Evolutionary conservation across 2,329 filamentous ascomycete species (phyloP).

Genomic region (Piedraia hortae): DNA sequence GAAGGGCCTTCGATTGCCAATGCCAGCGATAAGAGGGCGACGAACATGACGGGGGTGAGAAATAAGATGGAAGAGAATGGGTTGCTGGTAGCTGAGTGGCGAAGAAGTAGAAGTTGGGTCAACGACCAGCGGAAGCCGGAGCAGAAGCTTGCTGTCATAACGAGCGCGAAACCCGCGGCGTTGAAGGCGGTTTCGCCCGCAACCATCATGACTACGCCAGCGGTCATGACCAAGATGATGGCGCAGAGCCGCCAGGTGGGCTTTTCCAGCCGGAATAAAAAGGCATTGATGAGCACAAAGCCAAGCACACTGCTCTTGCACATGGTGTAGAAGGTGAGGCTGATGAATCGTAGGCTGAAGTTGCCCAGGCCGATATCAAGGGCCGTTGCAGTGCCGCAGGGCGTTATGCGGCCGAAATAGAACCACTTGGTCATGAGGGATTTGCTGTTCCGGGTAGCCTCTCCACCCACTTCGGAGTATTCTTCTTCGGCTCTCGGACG

Average conservation of each 20-base stretch:
- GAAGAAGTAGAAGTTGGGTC: constrained; percentile 84
- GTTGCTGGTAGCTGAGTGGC: constrained; percentile 84
- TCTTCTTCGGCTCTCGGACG: constrained; percentile 29
- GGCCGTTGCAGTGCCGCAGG: constrained; percentile 76
- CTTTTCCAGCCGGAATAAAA: constrained; percentile 70
- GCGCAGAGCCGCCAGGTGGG: constrained; percentile 62
- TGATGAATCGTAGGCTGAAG: constrained; percentile 85
- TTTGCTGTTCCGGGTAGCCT: constrained; percentile 1
- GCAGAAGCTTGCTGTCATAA: constrained; percentile 83
- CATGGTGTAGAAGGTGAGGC: constrained; percentile 96
- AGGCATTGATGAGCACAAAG: constrained; percentile 86
- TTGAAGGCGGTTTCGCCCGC: constrained; percentile 82
- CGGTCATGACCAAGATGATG: constrained; percentile 78
- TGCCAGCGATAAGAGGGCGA: constrained; percentile 52
- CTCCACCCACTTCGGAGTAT: constrained; percentile 3
- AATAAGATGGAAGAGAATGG: constrained; percentile 95
- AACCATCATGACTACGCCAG: constrained; percentile 93
- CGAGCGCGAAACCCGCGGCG: constrained; percentile 59
- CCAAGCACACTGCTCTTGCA: constrained; percentile 92
- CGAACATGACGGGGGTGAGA: constrained; percentile 90
- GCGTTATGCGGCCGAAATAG: constrained; percentile 73
- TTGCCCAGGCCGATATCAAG: constrained; percentile 92
- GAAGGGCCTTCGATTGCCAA: constrained; percentile 60
- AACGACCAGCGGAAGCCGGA: constrained; percentile 94
- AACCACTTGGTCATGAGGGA: constrained; percentile 64